Evolutionary conservation across 257 asterid genomes (phyloP), one percentile per base, ranked within the genome.

Genomic region (Craterostigma plantagineum): DNA sequence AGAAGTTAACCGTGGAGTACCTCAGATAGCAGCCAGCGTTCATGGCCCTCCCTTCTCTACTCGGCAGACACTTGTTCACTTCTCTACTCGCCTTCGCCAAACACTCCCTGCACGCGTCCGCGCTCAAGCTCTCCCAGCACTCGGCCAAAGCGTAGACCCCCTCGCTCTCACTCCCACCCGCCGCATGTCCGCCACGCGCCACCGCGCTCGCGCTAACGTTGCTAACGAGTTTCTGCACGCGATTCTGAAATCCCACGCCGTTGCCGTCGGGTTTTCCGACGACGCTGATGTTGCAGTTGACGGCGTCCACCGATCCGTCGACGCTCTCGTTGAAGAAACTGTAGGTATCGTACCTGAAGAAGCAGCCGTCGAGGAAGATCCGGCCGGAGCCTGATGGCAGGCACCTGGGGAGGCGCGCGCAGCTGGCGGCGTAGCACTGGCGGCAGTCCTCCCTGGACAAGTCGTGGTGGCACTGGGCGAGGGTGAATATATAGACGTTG

Each of bases 121-220:
- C 15, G 36, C 63, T 69, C 68, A 85, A 49, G 14, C 81, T 85
- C 43, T 53, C 58, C 96, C 96, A 85, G 54, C 96, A 85, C 72
- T 80, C 77, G 23, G 91, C 94, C 77, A 85, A 70, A 35, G 91
- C 96, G 59, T 59, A 81, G 53, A 72, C 83, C 36, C 94, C 91
- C 39, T 60, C 61, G 48, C 30, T 6, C 6, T 2, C 30, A 6
- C 45, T 36, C 50, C 64, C 73, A 55, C 15, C 43, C 56, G 43
- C 71, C 14, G 91, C 86, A 56, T 54, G 62, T 7, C 86, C 68
- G 3, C 53, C 63, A 33, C 42, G 48, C 57, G 0, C 53, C 46
- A 44, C 62, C 53, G 92, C 96, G 8, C 35, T 58, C 16, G 18
- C 65, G 0, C 76, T 72, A 13, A 85, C 33, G 38, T 71, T 67